Evolutionary conservation across 306 rosid genomes (phyloP), one percentile per base, ranked within the genome.

Genomic region (Vigna unguiculata): DNA sequence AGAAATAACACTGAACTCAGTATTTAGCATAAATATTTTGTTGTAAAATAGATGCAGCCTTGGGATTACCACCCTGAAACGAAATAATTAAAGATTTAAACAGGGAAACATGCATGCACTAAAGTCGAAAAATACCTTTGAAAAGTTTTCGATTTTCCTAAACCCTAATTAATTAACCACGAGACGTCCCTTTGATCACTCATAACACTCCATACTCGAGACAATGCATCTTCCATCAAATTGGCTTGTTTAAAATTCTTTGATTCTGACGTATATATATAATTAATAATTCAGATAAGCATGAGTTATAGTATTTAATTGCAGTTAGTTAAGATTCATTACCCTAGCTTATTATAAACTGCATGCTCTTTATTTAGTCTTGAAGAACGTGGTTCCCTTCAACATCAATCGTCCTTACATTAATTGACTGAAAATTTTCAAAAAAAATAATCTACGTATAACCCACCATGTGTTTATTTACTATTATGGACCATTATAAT

Each of bases 351-450:
- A 79, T 62, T 62, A 38, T 40, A 38, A 61, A 48, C 40, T 49
- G 22, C 49, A 49, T 13, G 17, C 43, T 11, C 61, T 47, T 69
- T 46, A 62, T 79, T 59, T 13, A 71, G 57, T 62, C 78, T 48
- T 40, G 40, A 38, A 51, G 60, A 54, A 21, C 62, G 11, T 59
- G 17, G 20, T 25, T 51, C 5, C 47, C 15, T 52, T 73, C 73
- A 79, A 79, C 83, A 63, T 72, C 73, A 78, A 41, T 25, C 74
- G 57, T 9, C 69, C 47, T 59, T n/a, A 59, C 5, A 30, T 9
- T n/a, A 73, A 61, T 52, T 34, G 17, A 67, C 19, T 51, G 48
- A 63, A 2, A 2, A 0, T 41, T 41, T 41, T 9, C 0, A 41
- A 79, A 8, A 7, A 32, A 49, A 41, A 13, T 24, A 41, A 45